phyloP scores from a whole-genome alignment of 1,284 basidiomycete genomes.

The Stygiomarasmius scandens region DNA sequence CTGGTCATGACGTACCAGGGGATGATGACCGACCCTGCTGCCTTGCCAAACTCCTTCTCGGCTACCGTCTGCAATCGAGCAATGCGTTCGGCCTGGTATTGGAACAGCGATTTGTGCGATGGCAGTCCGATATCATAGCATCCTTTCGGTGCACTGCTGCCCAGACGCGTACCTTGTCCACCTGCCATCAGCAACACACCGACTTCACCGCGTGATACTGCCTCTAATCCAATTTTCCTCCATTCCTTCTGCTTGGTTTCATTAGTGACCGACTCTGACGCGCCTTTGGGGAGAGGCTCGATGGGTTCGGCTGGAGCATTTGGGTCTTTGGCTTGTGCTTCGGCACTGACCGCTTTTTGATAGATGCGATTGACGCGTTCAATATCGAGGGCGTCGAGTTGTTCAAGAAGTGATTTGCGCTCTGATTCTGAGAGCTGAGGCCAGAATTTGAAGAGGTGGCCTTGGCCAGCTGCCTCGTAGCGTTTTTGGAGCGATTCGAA shows the following conservation, averaged over 20 bases:
- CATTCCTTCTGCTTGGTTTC: conserved; percentile 69
- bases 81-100: conserved; percentile 96
- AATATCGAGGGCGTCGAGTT: conserved; percentile 86
- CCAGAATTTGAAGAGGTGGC: conserved; percentile 90
- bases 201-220: conserved; percentile 82
- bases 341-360: conserved; percentile 74
- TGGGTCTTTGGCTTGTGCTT: conserved; percentile 54
- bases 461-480: conserved; percentile 84
- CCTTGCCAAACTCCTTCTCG: conserved; percentile 53
- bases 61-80: conserved; percentile 81
- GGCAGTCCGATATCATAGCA: conserved; percentile 97
- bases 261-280: conserved; percentile 65
- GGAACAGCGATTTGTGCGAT: conserved; percentile 92
- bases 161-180: conserved; percentile 95
- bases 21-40: conserved; percentile 65
- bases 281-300: conserved; percentile 78
- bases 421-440: conserved; percentile 69
- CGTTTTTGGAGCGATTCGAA: conserved; percentile 53
- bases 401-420: conserved; percentile 65
- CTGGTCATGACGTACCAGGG: conserved; percentile 99
- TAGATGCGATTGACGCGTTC: conserved; percentile 91
- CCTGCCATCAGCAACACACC: conserved; percentile 97
- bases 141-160: conserved; percentile 92
- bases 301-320: conserved; percentile 54
- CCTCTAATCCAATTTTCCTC: conserved; percentile 76